These are phyloP conservation scores for Cutaneotrichosporon dermatis DNA, from an alignment of 1,284 basidiomycete species.

Conservation along the genomic window DNA sequence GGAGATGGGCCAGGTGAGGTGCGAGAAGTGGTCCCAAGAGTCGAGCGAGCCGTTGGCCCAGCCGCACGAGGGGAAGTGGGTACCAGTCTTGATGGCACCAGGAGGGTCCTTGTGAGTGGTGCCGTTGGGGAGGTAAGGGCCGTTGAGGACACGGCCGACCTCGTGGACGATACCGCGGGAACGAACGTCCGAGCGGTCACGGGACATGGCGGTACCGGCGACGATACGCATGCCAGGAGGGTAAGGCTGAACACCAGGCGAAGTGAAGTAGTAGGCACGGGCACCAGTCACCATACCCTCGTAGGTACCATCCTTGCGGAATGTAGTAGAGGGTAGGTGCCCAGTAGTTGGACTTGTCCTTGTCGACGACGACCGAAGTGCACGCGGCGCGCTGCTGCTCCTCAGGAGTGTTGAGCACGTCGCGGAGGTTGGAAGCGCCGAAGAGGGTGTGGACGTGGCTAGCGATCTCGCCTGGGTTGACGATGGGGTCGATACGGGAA, in stretches of 20 bases:
- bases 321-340: conserved; percentile 51
- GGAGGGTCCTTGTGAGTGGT: neutral
- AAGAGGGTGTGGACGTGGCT: conserved; percentile 47
- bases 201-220: conserved; percentile 29
- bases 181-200: neutral
- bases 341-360: conserved; percentile 53
- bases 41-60: conserved; percentile 30
- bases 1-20: conserved; percentile 49
- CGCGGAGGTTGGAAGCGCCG: conserved; percentile 41
- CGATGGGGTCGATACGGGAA: conserved; percentile 45
- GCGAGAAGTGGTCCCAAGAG: conserved; percentile 40
- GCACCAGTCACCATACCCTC: conserved; percentile 31
- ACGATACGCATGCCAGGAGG: conserved; percentile 52
- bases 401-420: conserved; percentile 21
- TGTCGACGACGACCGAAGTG: conserved; percentile 32
- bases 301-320: conserved; percentile 30
- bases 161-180: conserved; percentile 4
- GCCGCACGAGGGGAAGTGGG: conserved; percentile 43
- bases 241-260: conserved; percentile 28
- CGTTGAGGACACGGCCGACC: conserved; percentile 41
- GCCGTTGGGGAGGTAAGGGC: conserved; percentile 3
- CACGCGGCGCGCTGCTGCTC: conserved; percentile 32
- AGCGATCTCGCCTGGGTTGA: conserved; percentile 37
- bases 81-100: neutral
- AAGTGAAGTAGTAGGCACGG: conserved; percentile 36